Base-by-base conservation (phyloP, 2,329 filamentous ascomycete genomes). In the Decorospora gaudefroyi region DNA sequence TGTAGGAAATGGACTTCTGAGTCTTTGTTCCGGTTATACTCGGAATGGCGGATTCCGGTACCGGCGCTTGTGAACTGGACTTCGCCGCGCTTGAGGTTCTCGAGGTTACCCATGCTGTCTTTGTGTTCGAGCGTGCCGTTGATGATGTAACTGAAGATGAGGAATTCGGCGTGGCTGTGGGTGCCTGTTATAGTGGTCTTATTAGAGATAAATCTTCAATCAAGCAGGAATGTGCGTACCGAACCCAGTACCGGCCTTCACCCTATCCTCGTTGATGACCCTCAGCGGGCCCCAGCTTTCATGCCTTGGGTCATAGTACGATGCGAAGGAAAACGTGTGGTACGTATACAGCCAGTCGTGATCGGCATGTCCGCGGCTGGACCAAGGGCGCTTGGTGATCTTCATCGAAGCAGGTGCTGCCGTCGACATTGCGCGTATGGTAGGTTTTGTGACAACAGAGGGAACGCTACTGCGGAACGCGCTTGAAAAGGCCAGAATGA, bases 1-100 rank as follows among this genome's bases (percentile, higher is more conserved):
- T 95, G 90, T 22, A 95, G 74, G 65, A 95, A 95, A 66, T 95
- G 89, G 9, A 89, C 86, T 16, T 86, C 82, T 30, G 88, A 81
- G 10, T 78, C 72, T 39, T 74, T 68, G 67, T 89, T 84, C 71
- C 93, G 84, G 70, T 92, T 93, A 72, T 86, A 83, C 72, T 95
- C 90, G 6, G 83, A 87, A 70, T 95, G 89, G 1, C 88, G 82
- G 60, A 95, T 85, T 4, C 82, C 82, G 4, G 83, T 90, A 41
- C 90, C 90, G n/a, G 88, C 90, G 10, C 86, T 90, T 7, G 90
- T 95, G 71, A 95, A 95, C 64, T 95, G 90, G 30, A 95, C 87
- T 68, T 95, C 89, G 9, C 89, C 88, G 25, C 88, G 78, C 61
- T 81, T 80, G 76, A 95, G 85, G 71, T 85, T 88, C 69, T 82